Evolutionary conservation across 2,329 filamentous ascomycete genomes (phyloP), one percentile per base, ranked within the genome.

Genomic region (Monosporascus sp.): DNA sequence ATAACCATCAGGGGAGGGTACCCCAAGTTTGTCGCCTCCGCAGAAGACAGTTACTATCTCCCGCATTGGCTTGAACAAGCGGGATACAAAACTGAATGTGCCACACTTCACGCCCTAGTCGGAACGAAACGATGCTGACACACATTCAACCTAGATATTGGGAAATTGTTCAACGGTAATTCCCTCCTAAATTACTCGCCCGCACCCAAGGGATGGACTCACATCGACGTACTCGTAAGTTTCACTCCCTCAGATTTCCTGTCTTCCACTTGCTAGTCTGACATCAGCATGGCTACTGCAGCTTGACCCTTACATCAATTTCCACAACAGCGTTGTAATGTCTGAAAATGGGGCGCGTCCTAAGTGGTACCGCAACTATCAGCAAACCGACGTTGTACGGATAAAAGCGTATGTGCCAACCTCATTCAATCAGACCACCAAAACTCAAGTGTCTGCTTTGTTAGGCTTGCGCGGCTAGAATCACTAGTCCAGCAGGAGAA

Each of bases 91-190:
- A 76, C 72, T 2, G 75, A 75, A 53, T 76, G 74, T 61, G 71
- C 36, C 57, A 51, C 37, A 17, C 14, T 14, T 24, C 24, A 37
- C 20, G n/a, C 16, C 16, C 8, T 5, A 7, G n/a, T n/a, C n/a
- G n/a, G n/a, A n/a, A n/a, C n/a, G n/a, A n/a, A n/a, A n/a, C n/a
- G n/a, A n/a, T n/a, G n/a, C n/a, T n/a, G n/a, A n/a, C n/a, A n/a
- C n/a, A n/a, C n/a, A n/a, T n/a, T n/a, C n/a, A 31, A 7, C 5
- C 20, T 11, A 62, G 58, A 64, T 51, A 56, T 72, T 0, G 73
- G 74, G 3, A 77, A 77, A 54, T 64, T 78, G 24, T 73, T 74
- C 61, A 77, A 78, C 50, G 64, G 70, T 1, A 73, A 76, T 58
- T 72, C 65, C 2, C 54, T 73, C 1, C 57, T 65, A 0, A 77